Evolutionary conservation across 495 filamentous ascomycete genomes (phyloP).

Genomic region (Penicillium manginii): DNA sequence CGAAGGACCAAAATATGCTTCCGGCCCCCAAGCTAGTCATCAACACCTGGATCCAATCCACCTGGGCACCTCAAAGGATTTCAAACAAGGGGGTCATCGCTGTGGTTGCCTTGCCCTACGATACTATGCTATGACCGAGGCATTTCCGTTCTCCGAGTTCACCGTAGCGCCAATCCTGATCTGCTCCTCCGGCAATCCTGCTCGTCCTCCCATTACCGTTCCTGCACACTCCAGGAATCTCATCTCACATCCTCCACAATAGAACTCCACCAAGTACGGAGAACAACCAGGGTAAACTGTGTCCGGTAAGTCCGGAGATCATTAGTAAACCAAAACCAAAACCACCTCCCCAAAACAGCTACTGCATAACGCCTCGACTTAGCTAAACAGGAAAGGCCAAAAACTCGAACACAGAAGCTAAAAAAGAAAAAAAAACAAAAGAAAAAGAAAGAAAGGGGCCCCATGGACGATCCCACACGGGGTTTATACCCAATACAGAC

Average conservation of each 20-base stretch:
- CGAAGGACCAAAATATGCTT: neutral
- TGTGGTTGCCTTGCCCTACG: neutral
- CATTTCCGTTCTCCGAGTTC: constrained; percentile 1
- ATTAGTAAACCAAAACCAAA: neutral
- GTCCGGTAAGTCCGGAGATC: neutral
- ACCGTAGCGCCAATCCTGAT: neutral
- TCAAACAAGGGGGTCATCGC: neutral
- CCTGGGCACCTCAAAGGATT: constrained; percentile 1
- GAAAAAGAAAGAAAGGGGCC: constrained; percentile 5
- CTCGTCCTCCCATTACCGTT: too few relatives aligned
- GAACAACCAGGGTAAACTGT: neutral
- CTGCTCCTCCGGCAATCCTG: neutral
- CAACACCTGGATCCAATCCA: neutral
- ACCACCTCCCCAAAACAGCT: constrained; percentile 4
- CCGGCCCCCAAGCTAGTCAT: neutral
- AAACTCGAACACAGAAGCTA: constrained; percentile 3
- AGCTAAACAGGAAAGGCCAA: constrained; percentile 10
- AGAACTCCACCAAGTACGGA: neutral
- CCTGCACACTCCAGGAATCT: neutral
- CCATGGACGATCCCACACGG: constrained; percentile 23
- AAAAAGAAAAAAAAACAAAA: neutral
- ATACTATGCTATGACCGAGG: neutral
- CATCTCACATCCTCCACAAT: constrained; percentile 1
- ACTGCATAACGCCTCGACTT: constrained; percentile 3
- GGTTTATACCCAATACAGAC: constrained; percentile 23